Base-by-base conservation (phyloP, 139 green algal species). In the Tetradesmus lagerheimii region DNA sequence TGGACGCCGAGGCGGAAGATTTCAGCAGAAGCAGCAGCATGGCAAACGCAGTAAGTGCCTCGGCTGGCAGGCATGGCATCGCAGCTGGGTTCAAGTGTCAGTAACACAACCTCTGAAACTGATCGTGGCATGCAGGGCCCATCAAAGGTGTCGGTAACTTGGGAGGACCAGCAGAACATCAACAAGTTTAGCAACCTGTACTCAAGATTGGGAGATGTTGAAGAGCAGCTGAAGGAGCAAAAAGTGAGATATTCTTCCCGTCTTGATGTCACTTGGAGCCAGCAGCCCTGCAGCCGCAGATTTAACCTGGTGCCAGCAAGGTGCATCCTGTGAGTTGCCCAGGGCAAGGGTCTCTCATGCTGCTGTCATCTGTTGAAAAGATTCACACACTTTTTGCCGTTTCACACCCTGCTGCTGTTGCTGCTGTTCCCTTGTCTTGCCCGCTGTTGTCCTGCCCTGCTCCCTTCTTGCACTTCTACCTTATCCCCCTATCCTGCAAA, bases 121-220 rank as follows among this genome's bases (percentile, higher is more conserved):
- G 15, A 66, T 66, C 53, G 18, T 71, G 57, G 18, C 20, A 31
- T 18, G 57, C 74, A 81, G 74, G 74, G 74, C 74, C n/a, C n/a
- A 39, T 45, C 74, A 1, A 81, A 76, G 23, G 81, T 76, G 50
- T 31, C 76, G 34, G 86, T 90, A 34, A 86, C 76, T 11, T 90
- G 86, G 86, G 86, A 90, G 47, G 86, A 90, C 38, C 86, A 90
- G 86, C 86, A 90, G 50, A 85, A 85, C 47, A 90, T 90, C 76
- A 86, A 85, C 86, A 85, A 84, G 75, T 90, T 90, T 77, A 85
- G 86, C 86, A 64, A 85, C 25, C 15, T 86, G 12, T 78, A 79
- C 76, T 45, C 47, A 11, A 64, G 62, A 18, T 45, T 47, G 34
- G 66, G 76, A 34, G 86, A 90, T 23, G n/a, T 90, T 4, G 35